Evolutionary conservation across 192 early-diverging fungal species (phyloP).

Genomic region (Coemansia sp.): DNA sequence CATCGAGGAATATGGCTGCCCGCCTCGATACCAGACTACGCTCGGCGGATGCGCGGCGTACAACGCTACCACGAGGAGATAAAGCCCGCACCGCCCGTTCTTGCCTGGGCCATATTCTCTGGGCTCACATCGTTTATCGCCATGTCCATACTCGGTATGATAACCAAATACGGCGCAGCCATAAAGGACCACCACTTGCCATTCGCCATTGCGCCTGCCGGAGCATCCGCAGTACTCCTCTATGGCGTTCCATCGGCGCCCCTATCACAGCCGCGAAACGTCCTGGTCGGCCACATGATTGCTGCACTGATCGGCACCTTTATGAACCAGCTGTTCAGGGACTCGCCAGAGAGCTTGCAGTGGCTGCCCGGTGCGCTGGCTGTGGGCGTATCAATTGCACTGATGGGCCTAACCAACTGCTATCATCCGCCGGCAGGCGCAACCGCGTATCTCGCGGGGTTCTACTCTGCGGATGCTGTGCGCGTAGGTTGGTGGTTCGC

Average conservation of each 20-base stretch:
- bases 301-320: constrained; percentile 43
- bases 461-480: constrained; percentile 16
- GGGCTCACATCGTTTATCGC: constrained; percentile 43
- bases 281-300: constrained; percentile 41
- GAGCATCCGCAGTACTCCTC: constrained; percentile 48
- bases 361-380: constrained; percentile 52
- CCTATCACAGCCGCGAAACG: constrained; percentile 49
- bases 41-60: constrained; percentile 40
- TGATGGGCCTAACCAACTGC: constrained; percentile 52
- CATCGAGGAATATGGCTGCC: constrained; percentile 40
- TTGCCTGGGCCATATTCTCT: constrained; percentile 36
- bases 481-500: constrained; percentile 55
- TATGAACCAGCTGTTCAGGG: constrained; percentile 38
- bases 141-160: constrained; percentile 28
- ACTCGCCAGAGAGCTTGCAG: constrained; percentile 26
- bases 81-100: constrained; percentile 27
- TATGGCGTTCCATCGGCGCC: constrained; percentile 46
- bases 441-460: constrained; percentile 43
- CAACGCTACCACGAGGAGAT: constrained; percentile 32
- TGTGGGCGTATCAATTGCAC: constrained; percentile 37
- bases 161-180: constrained; percentile 45
- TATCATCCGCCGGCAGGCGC: constrained; percentile 56
- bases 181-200: constrained; percentile 45
- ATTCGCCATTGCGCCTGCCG: constrained; percentile 48
- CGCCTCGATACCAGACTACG: constrained; percentile 16